Evolutionary conservation across 345 rosid genomes (phyloP).

Genomic region (Salix suchowensis): DNA sequence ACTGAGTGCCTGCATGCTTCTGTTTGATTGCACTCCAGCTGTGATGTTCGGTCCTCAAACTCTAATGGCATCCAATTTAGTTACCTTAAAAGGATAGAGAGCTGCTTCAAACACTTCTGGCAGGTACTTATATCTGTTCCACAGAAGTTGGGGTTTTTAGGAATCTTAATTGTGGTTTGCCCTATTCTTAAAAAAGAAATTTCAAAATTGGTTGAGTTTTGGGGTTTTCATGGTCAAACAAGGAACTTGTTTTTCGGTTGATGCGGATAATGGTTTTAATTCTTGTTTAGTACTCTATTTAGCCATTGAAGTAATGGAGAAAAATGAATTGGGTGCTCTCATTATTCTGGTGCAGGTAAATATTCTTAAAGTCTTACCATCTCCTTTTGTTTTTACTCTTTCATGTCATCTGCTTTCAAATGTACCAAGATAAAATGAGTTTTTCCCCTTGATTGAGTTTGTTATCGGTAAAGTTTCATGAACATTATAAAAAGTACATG

Average conservation of each 20-base stretch:
- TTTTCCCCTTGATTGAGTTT: not conserved
- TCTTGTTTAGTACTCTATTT: not conserved
- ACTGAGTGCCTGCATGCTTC: constrained; percentile 54
- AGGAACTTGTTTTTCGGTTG: not conserved
- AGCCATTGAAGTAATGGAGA: not conserved
- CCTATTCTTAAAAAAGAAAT: not conserved
- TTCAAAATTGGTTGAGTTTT: not conserved
- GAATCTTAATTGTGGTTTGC: constrained; percentile 13
- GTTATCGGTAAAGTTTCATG: not conserved
- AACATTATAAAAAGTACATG: not conserved
- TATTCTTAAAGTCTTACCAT: not conserved
- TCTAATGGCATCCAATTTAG: constrained; percentile 44
- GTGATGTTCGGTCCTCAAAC: constrained; percentile 42
- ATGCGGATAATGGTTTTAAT: not conserved
- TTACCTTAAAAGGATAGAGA: constrained; percentile 45
- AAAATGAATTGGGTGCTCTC: not conserved
- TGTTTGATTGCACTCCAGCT: constrained; percentile 51
- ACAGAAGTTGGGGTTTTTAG: constrained; percentile 35
- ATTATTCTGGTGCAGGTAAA: not conserved
- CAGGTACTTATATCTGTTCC: constrained; percentile 53
- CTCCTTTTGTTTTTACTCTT: not conserved
- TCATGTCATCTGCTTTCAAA: not conserved
- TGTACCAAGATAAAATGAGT: not conserved
- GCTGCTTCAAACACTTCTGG: constrained; percentile 63
- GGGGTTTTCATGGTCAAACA: not conserved